phyloP scores from a whole-genome alignment of 2,329 filamentous ascomycete genomes.

The Paracoccidioides brasiliensis region DNA sequence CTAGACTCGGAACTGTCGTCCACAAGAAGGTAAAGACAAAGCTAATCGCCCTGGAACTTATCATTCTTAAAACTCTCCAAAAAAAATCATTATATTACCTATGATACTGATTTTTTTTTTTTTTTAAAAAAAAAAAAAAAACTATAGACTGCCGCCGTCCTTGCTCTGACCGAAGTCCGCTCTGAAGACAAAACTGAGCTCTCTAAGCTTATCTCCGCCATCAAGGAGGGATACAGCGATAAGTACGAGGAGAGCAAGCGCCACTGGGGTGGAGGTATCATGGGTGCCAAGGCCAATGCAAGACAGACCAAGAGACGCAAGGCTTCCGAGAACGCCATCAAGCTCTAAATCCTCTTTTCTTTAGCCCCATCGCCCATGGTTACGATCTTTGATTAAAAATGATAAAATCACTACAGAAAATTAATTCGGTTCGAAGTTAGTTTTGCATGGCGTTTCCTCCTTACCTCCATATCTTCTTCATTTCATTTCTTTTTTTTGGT shows the following conservation, averaged over 20 bases:
- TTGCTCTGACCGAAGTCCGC: constrained; percentile 92
- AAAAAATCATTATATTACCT: not conserved
- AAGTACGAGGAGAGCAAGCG: constrained; percentile 84
- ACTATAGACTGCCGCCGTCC: constrained; percentile 74
- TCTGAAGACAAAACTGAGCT: constrained; percentile 97
- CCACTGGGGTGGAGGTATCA: constrained; percentile 99
- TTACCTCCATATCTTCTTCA: not conserved
- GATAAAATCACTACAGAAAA: not conserved
- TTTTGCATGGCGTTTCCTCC: not conserved
- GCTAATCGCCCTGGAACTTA: not conserved
- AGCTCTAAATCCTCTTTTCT: constrained; percentile 59
- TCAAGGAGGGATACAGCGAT: constrained; percentile 97
- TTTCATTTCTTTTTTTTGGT: not conserved
- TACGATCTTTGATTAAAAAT: not conserved
- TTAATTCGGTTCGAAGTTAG: constrained; percentile 3
- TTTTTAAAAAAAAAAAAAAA: no score
- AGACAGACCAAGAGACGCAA: constrained; percentile 78
- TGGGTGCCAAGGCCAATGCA: constrained; percentile 85
- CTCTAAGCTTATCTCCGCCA: constrained; percentile 83
- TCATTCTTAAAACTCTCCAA: not conserved
- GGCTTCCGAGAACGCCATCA: constrained; percentile 86
- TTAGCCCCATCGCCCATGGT: constrained; percentile 18
- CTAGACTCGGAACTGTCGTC: constrained; percentile 92
- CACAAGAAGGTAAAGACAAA: constrained; percentile 77
- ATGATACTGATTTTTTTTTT: not conserved